phyloP scores from a whole-genome alignment of 306 rosid genomes.

The Pueraria montana region DNA sequence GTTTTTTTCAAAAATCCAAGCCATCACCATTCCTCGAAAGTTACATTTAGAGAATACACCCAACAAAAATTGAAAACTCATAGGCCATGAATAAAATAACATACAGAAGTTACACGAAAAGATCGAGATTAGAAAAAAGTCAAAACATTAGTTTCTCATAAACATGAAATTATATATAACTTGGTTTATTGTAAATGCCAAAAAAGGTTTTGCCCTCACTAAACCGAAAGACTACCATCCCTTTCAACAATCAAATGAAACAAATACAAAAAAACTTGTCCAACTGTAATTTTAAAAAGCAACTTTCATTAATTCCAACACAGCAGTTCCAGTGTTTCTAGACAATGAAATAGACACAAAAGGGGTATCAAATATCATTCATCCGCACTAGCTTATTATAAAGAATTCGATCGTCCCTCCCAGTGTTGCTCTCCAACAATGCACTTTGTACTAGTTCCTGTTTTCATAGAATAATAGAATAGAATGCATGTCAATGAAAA shows the following conservation, averaged over 20 bases:
- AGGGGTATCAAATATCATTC: slow-evolving; percentile 52
- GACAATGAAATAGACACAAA: background rate
- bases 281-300: background rate
- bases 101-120: too few species aligned
- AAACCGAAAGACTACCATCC: background rate
- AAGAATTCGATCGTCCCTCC: slow-evolving; percentile 91
- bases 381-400: slow-evolving; percentile 87
- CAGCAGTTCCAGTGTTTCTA: background rate
- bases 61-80: too few species aligned
- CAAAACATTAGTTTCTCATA: background rate
- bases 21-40: too few species aligned
- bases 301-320: background rate
- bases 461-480: slow-evolving; percentile 20
- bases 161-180: background rate
- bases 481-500: slow-evolving; percentile 9
- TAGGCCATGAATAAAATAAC: too few species aligned
- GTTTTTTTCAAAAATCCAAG: too few species aligned
- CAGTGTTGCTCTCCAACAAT: slow-evolving; percentile 92
- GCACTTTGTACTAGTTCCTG: slow-evolving; percentile 99
- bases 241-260: slow-evolving; percentile 1
- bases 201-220: background rate
- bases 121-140: background rate
- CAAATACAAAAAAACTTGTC: background rate
- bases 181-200: background rate
- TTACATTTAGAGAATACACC: too few species aligned